phyloP scores from a whole-genome alignment of 2,329 filamentous ascomycete genomes.

The Epichloe typhina region DNA sequence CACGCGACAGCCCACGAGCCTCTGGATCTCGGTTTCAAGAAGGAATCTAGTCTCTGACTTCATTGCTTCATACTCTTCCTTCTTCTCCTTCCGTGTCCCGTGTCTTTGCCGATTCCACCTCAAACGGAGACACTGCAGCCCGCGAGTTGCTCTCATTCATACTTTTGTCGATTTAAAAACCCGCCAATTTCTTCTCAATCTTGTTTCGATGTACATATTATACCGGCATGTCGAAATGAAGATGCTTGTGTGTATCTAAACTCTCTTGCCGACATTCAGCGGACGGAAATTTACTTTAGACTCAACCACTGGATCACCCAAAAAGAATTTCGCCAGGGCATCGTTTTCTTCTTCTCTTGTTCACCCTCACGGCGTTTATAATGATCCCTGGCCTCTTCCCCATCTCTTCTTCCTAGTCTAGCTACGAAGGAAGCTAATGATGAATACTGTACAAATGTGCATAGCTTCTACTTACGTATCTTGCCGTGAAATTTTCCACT shows the following conservation, averaged over 20 bases:
- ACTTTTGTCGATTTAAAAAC: not conserved
- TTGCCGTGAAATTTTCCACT: no score
- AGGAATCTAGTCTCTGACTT: constrained; percentile 18
- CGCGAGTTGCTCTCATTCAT: not conserved
- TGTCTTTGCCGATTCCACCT: not conserved
- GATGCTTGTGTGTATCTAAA: constrained; percentile 3
- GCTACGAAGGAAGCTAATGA: constrained; percentile 1
- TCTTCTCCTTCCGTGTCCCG: not conserved
- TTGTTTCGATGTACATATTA: constrained; percentile 6
- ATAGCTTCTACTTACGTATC: not conserved
- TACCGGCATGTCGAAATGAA: not conserved
- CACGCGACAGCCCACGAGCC: constrained; percentile 20
- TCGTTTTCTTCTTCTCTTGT: not conserved
- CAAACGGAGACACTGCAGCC: not conserved
- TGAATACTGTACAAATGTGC: not conserved
- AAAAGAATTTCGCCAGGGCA: not conserved
- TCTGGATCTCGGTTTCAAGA: constrained; percentile 29
- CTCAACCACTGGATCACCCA: not conserved
- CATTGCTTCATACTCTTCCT: not conserved
- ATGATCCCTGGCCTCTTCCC: not conserved
- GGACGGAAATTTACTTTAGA: not conserved
- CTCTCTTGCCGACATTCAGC: not conserved
- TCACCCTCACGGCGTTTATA: not conserved
- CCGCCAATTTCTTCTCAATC: not conserved
- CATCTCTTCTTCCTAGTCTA: not conserved